Base-by-base conservation (phyloP, 106 monocot species). In the Narthecium ossifragum region DNA sequence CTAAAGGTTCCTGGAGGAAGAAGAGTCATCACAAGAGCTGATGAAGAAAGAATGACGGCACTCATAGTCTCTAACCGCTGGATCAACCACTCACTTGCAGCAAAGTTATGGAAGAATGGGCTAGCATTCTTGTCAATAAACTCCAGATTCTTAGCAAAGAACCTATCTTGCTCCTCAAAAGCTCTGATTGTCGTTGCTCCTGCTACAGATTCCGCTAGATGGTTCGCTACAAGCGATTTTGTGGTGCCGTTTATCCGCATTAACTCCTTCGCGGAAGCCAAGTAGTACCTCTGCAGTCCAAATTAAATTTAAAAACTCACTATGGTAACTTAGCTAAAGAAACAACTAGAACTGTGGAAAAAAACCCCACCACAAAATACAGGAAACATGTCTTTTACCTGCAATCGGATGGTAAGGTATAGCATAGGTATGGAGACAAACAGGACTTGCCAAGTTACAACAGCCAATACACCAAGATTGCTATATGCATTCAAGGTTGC, bases 171-270 rank as follows among this genome's bases (percentile, higher is more conserved):
- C 51, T 76, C 77, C 34, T 73, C 62, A 61, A 90, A 96, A 51
- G 85, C 80, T 79, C 96, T 86, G 21, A 96, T 90, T 41, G 90
- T 86, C 12, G 43, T 68, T 26, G 74, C 77, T 52, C 94, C 94
- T 66, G 84, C 43, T 47, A 90, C 27, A 31, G 96, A 90, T 74
- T 98, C 96, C 59, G 90, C 70, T 34, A 98, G 66, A 74, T 98
- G 90, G 58, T 87, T 98, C 36, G 81, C 90, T 24, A 98, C 66
- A 24, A 81, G 23, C 56, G 96, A 98, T 73, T 84, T 98, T 38
- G 96, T 87, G 3, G 96, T 98, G 2, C 96, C 96, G 74, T 98
- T 90, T 26, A 98, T 67, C 61, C 96, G 53, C 96, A 98, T 98
- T 73, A 98, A 79, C 64, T 98, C 84, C 69, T 87, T 98, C 37